Evolutionary conservation across 768 basidiomycete genomes (phyloP).

Genomic region (Rhodotorula toruloides): DNA sequence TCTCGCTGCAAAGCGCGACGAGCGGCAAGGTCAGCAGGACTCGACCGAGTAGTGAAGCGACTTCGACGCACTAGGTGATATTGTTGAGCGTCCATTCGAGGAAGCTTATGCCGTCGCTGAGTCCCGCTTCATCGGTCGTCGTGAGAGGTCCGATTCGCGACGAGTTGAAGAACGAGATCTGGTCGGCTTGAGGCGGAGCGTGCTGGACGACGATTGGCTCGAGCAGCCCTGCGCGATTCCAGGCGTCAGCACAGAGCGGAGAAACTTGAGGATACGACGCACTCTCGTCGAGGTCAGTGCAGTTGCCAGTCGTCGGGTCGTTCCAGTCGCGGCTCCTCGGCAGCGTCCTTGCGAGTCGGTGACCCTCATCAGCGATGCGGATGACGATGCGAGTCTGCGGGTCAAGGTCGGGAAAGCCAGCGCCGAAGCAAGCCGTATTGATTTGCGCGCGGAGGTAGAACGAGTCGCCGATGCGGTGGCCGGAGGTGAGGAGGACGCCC

Average conservation of each 20-base stretch:
- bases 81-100: conserved; percentile 16
- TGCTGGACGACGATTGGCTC: conserved; percentile 1
- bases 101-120: no score
- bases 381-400: conserved; percentile 8
- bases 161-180: conserved; percentile 4
- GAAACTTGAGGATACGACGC: no score
- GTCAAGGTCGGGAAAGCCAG: conserved; percentile 10
- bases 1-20: conserved; percentile 13
- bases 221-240: not conserved
- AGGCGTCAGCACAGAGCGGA: not conserved
- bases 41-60: not conserved
- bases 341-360: not conserved
- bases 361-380: not conserved
- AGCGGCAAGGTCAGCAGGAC: not conserved
- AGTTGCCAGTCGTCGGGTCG: not conserved
- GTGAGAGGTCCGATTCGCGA: not conserved
- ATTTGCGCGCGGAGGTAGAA: conserved; percentile 14
- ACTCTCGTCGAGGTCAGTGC: conserved; percentile 16
- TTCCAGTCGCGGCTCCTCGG: conserved; percentile 7
- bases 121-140: not conserved
- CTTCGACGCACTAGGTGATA: not conserved
- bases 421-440: conserved; percentile 17
- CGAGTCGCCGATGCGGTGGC: conserved; percentile 34
- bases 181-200: not conserved
- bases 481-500: conserved; percentile 37